Evolutionary conservation across 176 grass and related monocot species (phyloP), one percentile per base, ranked within the genome.

Genomic region (Aechmea fasciata): DNA sequence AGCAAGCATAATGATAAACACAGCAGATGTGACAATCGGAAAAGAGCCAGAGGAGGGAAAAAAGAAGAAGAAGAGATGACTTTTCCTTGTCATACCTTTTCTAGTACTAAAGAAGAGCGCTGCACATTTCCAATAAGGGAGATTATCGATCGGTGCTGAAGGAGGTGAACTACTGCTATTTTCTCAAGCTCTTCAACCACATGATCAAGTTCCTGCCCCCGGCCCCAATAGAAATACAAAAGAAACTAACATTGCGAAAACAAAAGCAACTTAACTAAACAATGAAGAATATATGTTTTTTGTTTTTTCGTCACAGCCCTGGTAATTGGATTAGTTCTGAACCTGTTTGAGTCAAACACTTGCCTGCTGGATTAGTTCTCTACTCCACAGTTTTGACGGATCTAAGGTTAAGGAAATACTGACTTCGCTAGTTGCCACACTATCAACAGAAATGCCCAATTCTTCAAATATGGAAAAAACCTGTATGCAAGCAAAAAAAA

Each of bases 381-480:
- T 87, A 67, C 84, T 90, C 73, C 82, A 92, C 22, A 99, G 72
- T 75, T 99, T 93, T 29, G 83, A 87, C 62, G 94, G 90, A 81
- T 99, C 94, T 57, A 99, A 75, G 13, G 94, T 85, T 52, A 99
- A 86, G 24, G 87, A 94, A 84, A 94, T 83, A 55, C 95, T 99
- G 66, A 94, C 95, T 86, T 99, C 95, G 78, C 90, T 94, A 15
- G 95, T 94, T 65, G 95, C 90, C 41, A 99, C 95, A 72, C 84
- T 90, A 52, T 99, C 95, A 57, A 94, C 90, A 80, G 95, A 94
- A 73, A 99, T 90, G 49, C 82, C 87, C 64, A 99, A 88, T 22
- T 90, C 87, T 82, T 99, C 90, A 51, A 99, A 99, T 82, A 90
- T 99, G 51, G 84, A 90, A 47, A 99, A 99, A 64, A 99, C 90